Conservation (phyloP, 441 rosid species). For the Viola pubescens region DNA sequence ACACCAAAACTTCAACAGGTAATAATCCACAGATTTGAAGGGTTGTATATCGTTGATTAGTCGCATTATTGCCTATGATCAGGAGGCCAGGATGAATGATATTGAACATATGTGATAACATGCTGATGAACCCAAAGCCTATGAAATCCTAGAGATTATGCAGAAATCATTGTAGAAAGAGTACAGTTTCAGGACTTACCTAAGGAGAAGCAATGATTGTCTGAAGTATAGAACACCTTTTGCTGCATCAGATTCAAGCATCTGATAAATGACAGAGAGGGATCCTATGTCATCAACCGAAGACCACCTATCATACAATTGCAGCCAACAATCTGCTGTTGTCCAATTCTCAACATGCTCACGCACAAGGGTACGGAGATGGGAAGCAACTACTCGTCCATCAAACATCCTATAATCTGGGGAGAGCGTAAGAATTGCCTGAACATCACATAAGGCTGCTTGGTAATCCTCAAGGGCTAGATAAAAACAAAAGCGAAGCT, state of each 20-base stretch:
- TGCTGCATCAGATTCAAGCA: constrained; percentile 93
- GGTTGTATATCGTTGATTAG: no score
- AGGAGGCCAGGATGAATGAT: no score
- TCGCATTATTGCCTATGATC: no score
- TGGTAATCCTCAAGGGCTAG: constrained; percentile 79
- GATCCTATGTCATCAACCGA: constrained; percentile 95
- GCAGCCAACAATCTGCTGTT: constrained; percentile 98
- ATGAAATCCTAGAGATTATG: background rate
- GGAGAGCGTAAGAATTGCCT: constrained; percentile 82
- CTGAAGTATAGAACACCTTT: constrained; percentile 90
- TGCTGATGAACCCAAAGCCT: no score
- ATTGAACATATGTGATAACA: no score
- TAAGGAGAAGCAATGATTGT: constrained; percentile 87
- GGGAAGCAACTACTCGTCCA: constrained; percentile 86
- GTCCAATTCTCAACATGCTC: constrained; percentile 92
- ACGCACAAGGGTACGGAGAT: constrained; percentile 71
- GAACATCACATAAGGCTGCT: constrained; percentile 84
- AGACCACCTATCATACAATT: constrained; percentile 91
- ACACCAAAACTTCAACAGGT: no score
- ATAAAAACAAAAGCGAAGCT: constrained; percentile 86
- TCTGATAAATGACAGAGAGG: constrained; percentile 94
- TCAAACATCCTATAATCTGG: constrained; percentile 87
- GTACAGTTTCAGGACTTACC: constrained; percentile 35
- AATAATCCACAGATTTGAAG: no score
- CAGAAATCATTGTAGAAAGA: constrained; percentile 2